Evolutionary conservation across 1,284 basidiomycete species (phyloP), one percentile per base, ranked within the genome.

Genomic region (Lignosus rhinocerotis): DNA sequence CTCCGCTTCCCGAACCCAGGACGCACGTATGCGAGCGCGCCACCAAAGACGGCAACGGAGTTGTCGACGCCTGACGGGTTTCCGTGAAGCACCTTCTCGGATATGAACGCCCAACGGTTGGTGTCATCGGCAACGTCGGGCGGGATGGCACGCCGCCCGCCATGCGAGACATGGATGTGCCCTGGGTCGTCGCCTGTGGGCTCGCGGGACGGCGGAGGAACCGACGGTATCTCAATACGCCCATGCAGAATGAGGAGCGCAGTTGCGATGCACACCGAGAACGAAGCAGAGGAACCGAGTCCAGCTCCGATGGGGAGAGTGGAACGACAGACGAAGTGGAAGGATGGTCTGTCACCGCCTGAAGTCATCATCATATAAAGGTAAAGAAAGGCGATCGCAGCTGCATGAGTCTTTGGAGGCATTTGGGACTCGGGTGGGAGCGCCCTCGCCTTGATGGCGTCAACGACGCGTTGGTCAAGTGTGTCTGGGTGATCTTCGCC

Each of bases 241-340:
- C 78, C 77, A 69, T 84, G 81, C 6, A 87, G 76, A n/a, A 96
- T 80, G 47, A 98, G 84, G 46, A 98, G 79, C 4, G 93, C 79
- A 0, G 92, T 88, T 4, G 94, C 88, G 42, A 93, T 79, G 72
- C 95, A 97, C 14, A 89, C 85, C 5, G 94, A 96, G 76, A 92
- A 97, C 7, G 97, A 95, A 1, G 97, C 97, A 21, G 94, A 98
- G 14, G 96, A 98, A 32, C 97, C 97, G 47, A 99, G 87, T 42
- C 97, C 97, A 8, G 97, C 97, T n/a, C 94, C 92, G 62, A 99
- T 91, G n/a, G 97, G 97, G 10, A 99, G 83, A n/a, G 94, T 92
- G 41, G 95, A 91, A 49, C 96, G 93, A 42, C 90, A 83, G 33
- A 88, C 84, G 70, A 96, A 91, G 57, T 90, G 87, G 72, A 94